A percentile compares a stretch with the other conserved stretches of the same genome.
phyloP scores from a whole-genome alignment of 805 yeast species.

The Hanseniaspora taiwanica region DNA sequence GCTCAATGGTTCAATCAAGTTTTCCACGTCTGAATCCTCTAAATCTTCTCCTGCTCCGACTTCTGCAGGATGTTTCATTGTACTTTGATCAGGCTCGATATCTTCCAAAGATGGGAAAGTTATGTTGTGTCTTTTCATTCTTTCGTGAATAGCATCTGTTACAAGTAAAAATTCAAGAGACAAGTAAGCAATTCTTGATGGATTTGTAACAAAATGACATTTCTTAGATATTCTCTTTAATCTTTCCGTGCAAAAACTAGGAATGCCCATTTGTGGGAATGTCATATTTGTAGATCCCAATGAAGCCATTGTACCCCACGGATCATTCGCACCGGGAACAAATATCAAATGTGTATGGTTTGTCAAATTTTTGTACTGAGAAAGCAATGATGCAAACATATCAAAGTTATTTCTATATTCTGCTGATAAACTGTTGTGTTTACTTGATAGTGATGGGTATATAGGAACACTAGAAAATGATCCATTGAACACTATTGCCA shows the following conservation, averaged over 20 bases:
- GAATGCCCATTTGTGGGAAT: constrained; percentile 68
- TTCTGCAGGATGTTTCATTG: constrained; percentile 9
- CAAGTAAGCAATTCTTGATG: constrained; percentile 61
- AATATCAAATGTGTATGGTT: constrained; percentile 44
- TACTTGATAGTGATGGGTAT: constrained; percentile 39
- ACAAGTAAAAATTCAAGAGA: constrained; percentile 71
- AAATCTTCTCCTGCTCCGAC: constrained; percentile 1
- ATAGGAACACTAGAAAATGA: constrained; percentile 63
- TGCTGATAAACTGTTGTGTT: constrained; percentile 36
- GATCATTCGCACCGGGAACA: constrained; percentile 86
- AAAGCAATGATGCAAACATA: constrained; percentile 50
- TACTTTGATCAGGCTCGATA: constrained; percentile 15
- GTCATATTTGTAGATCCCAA: constrained; percentile 40
- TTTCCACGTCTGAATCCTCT: constrained; percentile 1
- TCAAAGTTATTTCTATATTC: constrained; percentile 60
- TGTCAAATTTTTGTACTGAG: constrained; percentile 28
- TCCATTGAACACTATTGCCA: constrained; percentile 68
- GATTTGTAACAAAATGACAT: constrained; percentile 59
- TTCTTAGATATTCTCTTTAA: constrained; percentile 44
- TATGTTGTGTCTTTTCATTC: constrained; percentile 60
- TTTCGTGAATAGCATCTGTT: constrained; percentile 59
- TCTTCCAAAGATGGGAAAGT: constrained; percentile 33
- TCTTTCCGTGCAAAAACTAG: constrained; percentile 56
- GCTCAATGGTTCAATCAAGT: background rate
- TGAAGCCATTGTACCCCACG: constrained; percentile 70